phyloP scores from a whole-genome alignment of 208 protist genomes.

The Phytomonas francai region DNA sequence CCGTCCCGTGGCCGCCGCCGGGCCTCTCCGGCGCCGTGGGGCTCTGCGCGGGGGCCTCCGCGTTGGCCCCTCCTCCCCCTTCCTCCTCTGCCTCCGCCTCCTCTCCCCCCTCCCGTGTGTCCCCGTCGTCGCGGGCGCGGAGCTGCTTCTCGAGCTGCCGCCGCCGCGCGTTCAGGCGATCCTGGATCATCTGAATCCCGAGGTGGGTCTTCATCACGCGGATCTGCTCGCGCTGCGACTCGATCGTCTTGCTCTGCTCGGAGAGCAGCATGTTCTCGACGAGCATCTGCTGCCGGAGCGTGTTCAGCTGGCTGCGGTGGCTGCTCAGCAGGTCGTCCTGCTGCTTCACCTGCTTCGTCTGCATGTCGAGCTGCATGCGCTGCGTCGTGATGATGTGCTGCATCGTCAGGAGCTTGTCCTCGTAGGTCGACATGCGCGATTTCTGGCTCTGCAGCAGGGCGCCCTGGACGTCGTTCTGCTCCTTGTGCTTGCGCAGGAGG shows the following conservation, averaged over 20 bases:
- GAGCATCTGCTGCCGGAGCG: slow-evolving; percentile 56
- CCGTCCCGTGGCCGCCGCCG: background rate
- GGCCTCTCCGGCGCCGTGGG: background rate
- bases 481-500: slow-evolving; percentile 72
- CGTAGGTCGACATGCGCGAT: slow-evolving; percentile 68
- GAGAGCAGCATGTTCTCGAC: slow-evolving; percentile 58
- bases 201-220: slow-evolving; percentile 48
- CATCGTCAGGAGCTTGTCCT: slow-evolving; percentile 76
- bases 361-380: slow-evolving; percentile 47
- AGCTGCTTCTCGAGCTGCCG: background rate
- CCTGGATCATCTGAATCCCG: slow-evolving; percentile 23
- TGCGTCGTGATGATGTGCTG: slow-evolving; percentile 81
- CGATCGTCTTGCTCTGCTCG: slow-evolving; percentile 67
- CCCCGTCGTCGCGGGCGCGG: background rate
- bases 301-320: slow-evolving; percentile 34
- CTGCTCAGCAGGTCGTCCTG: slow-evolving; percentile 40
- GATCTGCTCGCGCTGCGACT: slow-evolving; percentile 59
- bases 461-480: slow-evolving; percentile 81
- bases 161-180: slow-evolving; percentile 4
- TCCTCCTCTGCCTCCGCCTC: slow-evolving; percentile 11
- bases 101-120: slow-evolving; percentile 10
- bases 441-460: slow-evolving; percentile 75
- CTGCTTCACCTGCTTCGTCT: slow-evolving; percentile 34
- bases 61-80: background rate
- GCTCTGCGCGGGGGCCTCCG: too few species aligned